These are phyloP conservation scores for Barnettozyma californica DNA, from an alignment of 805 yeast genomes.

Conservation along the genomic window DNA sequence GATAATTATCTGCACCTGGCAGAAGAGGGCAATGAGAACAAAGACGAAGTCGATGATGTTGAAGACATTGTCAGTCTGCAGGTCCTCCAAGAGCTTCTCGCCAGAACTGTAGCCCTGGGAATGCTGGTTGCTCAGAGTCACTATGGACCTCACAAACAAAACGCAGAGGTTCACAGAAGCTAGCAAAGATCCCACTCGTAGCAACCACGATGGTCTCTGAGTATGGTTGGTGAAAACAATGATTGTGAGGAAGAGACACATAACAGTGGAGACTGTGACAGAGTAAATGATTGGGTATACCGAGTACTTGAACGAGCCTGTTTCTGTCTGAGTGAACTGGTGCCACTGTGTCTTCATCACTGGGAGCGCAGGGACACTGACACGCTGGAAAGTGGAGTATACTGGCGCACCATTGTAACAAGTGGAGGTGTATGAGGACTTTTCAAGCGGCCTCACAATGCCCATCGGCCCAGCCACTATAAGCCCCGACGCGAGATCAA, in stretches of 20 bases:
- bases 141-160: constrained; percentile 43
- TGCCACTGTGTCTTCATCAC: constrained; percentile 45
- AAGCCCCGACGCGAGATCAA: constrained; percentile 30
- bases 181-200: constrained; percentile 44
- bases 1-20: constrained; percentile 69
- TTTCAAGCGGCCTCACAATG: constrained; percentile 15
- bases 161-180: constrained; percentile 52
- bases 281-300: constrained; percentile 60
- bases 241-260: constrained; percentile 57
- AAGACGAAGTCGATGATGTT: constrained; percentile 54
- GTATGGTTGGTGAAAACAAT: constrained; percentile 62
- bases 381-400: constrained; percentile 28
- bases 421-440: constrained; percentile 25
- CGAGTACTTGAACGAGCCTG: constrained; percentile 47
- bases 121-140: constrained; percentile 44
- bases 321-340: constrained; percentile 30
- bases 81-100: constrained; percentile 35
- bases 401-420: constrained; percentile 32
- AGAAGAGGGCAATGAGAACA: constrained; percentile 51
- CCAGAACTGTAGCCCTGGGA: constrained; percentile 34
- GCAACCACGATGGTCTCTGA: constrained; percentile 50
- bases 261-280: constrained; percentile 57
- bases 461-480: constrained; percentile 20
- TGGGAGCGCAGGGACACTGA: constrained; percentile 35
- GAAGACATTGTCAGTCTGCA: constrained; percentile 42